Evolutionary conservation across 139 green algal genomes (phyloP).

Genomic region (Chlorella sp.): DNA sequence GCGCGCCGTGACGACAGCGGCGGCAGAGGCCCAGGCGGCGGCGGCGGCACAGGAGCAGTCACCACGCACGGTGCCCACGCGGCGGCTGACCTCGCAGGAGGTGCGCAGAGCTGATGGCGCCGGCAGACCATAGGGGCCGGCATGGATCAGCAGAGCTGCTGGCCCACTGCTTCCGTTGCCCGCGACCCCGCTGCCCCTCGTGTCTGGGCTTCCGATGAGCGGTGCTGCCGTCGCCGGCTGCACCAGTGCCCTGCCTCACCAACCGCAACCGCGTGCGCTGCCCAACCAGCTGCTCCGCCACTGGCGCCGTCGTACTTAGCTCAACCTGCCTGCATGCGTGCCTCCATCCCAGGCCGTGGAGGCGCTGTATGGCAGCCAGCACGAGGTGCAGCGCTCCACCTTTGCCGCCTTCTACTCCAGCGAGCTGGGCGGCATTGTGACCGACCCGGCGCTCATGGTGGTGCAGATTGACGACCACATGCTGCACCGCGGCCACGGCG

Average conservation of each 20-base stretch:
- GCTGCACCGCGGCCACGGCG: conserved; percentile 83
- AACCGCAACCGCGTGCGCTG: too few relatives aligned
- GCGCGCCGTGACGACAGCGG: not conserved
- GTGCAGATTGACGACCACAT: conserved; percentile 92
- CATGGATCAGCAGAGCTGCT: not conserved
- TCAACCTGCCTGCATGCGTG: too few relatives aligned
- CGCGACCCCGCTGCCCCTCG: not conserved
- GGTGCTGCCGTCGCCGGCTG: too few relatives aligned
- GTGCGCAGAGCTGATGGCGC: not conserved
- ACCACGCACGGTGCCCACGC: conserved; percentile 36
- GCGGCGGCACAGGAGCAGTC: not conserved
- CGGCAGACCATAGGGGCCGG: not conserved
- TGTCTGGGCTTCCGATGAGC: too few relatives aligned
- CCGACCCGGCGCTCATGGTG: conserved; percentile 80
- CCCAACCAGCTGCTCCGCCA: too few relatives aligned
- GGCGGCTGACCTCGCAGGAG: conserved; percentile 39
- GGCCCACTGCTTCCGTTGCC: not conserved
- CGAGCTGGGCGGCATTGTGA: conserved; percentile 85
- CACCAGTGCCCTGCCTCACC: too few relatives aligned
- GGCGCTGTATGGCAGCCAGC: conserved; percentile 41
- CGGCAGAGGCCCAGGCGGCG: not conserved
- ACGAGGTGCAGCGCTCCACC: conserved; percentile 17
- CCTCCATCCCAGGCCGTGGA: conserved; percentile 36
- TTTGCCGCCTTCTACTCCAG: conserved; percentile 79
- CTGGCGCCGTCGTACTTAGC: too few relatives aligned